phyloP scores from a whole-genome alignment of 305 asterid genomes.

The Andrographis paniculata region DNA sequence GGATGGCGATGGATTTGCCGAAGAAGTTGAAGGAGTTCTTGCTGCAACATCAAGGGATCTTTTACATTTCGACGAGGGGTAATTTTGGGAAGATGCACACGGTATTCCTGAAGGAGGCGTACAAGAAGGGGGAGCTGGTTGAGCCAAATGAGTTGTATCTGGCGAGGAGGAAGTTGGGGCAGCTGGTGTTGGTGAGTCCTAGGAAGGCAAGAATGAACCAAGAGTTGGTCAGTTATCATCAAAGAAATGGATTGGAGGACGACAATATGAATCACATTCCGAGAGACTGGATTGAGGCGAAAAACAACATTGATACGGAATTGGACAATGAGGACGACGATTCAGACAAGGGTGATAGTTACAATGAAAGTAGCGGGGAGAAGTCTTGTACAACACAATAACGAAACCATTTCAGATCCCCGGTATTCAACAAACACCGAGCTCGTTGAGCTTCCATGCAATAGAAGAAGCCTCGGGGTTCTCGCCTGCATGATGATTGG shows the following conservation, averaged over 20 bases:
- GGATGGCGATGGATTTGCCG: constrained; percentile 72
- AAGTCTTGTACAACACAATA: no score
- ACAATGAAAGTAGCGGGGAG: no score
- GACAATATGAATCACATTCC: constrained; percentile 22
- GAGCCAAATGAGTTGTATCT: constrained; percentile 69
- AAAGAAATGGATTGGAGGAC: constrained; percentile 34
- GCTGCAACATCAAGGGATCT: constrained; percentile 88
- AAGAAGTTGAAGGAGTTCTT: constrained; percentile 81
- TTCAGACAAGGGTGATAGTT: no score
- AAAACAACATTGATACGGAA: constrained; percentile 12
- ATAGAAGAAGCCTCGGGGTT: no score
- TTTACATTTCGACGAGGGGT: constrained; percentile 78
- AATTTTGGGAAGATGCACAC: constrained; percentile 84
- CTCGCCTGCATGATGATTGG: no score
- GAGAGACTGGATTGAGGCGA: constrained; percentile 21
- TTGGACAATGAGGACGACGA: no score
- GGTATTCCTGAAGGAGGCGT: constrained; percentile 81
- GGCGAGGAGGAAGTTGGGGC: constrained; percentile 75
- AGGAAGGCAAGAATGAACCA: constrained; percentile 46
- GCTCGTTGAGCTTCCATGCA: no score
- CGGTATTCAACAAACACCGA: no score
- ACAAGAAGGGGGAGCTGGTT: constrained; percentile 73
- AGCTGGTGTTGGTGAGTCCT: constrained; percentile 60
- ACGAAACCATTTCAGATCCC: no score
- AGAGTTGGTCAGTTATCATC: constrained; percentile 37